Evolutionary conservation across 352 stramenopile species (phyloP).

Genomic region (Phytophthora chlamydospora): DNA sequence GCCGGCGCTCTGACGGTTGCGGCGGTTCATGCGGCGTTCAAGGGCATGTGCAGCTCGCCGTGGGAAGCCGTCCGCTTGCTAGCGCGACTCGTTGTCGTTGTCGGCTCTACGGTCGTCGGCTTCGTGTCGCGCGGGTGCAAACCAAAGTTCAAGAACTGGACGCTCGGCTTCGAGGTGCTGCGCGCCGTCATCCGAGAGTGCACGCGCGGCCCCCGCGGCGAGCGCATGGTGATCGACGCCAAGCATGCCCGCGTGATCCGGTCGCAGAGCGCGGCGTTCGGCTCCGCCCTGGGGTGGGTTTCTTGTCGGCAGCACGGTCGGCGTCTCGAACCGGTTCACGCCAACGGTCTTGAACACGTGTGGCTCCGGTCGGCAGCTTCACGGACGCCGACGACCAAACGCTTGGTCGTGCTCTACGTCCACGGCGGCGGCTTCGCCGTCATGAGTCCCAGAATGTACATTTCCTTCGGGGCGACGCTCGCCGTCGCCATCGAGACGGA

Average conservation of each 20-base stretch:
- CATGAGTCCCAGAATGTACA: slow-evolving; percentile 50
- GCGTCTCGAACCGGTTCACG: slow-evolving; percentile 30
- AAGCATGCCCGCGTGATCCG: slow-evolving; percentile 43
- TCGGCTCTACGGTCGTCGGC: slow-evolving; percentile 23
- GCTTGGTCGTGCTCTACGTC: slow-evolving; percentile 56
- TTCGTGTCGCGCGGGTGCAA: slow-evolving; percentile 36
- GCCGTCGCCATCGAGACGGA: slow-evolving; percentile 34
- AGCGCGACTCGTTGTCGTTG: slow-evolving; percentile 16
- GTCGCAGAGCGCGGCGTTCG: slow-evolving; percentile 36
- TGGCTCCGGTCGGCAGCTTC: slow-evolving; percentile 38
- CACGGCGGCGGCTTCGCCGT: slow-evolving; percentile 62
- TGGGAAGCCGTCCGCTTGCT: slow-evolving; percentile 38
- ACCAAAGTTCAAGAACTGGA: slow-evolving; percentile 52
- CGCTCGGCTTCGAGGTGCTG: slow-evolving; percentile 48
- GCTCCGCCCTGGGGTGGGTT: slow-evolving; percentile 35
- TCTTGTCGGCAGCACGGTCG: slow-evolving; percentile 30
- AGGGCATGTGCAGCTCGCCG: slow-evolving; percentile 37
- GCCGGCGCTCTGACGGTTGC: slow-evolving; percentile 18
- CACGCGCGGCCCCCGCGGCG: slow-evolving; percentile 26
- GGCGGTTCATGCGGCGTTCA: slow-evolving; percentile 26
- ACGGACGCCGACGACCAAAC: slow-evolving; percentile 15
- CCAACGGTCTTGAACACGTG: slow-evolving; percentile 46
- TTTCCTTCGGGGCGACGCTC: slow-evolving; percentile 34
- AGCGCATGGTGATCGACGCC: slow-evolving; percentile 34
- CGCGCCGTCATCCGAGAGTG: slow-evolving; percentile 36